Percentiles rank a stretch among this genome's conserved stretches.
Conservation (phyloP, 768 basidiomycete species). For the Lentinula sp. region DNA sequence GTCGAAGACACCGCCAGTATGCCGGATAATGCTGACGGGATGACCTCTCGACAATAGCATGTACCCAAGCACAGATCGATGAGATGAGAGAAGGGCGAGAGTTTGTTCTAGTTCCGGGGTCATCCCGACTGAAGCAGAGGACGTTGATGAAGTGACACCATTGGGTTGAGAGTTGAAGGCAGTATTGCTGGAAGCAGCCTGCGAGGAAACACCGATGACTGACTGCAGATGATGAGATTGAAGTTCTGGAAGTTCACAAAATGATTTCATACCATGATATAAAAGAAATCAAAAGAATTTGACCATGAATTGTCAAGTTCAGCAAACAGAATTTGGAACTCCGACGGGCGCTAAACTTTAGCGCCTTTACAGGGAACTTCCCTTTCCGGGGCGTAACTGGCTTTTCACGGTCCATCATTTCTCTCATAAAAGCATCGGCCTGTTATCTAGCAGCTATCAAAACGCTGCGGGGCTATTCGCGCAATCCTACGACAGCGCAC, state of each 20-base stretch:
- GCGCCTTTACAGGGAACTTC: not conserved
- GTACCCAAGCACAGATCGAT: slow-evolving; percentile 84
- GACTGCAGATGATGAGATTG: not conserved
- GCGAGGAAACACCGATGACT: slow-evolving; percentile 2
- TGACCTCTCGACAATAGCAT: slow-evolving; percentile 72
- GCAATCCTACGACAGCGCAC: not conserved
- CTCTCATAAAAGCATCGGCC: not conserved
- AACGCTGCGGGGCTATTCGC: not conserved
- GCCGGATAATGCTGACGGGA: slow-evolving; percentile 74
- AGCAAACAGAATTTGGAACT: no score
- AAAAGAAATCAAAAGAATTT: no score
- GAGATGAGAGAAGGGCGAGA: slow-evolving; percentile 66
- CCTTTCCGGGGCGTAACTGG: not conserved
- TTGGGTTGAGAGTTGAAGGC: slow-evolving; percentile 22
- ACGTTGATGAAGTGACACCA: slow-evolving; percentile 17
- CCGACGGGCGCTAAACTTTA: no score
- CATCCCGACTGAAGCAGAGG: slow-evolving; percentile 25
- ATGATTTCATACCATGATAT: not conserved
- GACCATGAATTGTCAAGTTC: no score
- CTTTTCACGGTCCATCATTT: not conserved
- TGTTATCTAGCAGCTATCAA: not conserved
- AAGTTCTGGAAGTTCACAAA: not conserved
- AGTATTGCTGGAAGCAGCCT: slow-evolving; percentile 16
- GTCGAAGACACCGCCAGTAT: slow-evolving; percentile 81
- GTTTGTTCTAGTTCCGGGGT: slow-evolving; percentile 83